phyloP scores from a whole-genome alignment of 148 eudicot genomes.

The Cornus suecica region DNA sequence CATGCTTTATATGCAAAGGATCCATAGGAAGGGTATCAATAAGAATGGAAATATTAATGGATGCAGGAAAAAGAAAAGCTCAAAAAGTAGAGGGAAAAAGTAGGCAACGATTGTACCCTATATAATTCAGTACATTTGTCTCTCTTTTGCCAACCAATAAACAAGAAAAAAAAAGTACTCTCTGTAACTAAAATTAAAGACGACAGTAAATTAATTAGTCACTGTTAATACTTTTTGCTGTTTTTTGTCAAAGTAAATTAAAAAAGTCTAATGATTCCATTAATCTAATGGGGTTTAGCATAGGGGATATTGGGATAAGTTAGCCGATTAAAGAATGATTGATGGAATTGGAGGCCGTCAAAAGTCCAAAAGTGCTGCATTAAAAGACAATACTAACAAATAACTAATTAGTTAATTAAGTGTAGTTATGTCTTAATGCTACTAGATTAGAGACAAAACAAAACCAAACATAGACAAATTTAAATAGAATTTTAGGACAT shows the following conservation, averaged over 20 bases:
- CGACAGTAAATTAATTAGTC: background rate
- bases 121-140: background rate
- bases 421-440: background rate
- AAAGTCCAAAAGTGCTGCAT: background rate
- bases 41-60: too few species aligned
- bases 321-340: conserved; percentile 1
- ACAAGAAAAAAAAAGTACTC: background rate
- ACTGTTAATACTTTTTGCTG: background rate
- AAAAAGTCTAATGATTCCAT: background rate
- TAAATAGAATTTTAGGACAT: background rate
- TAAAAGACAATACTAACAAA: background rate
- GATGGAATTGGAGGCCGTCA: background rate
- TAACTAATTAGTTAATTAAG: background rate
- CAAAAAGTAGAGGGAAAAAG: background rate
- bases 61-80: background rate
- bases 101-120: background rate
- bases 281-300: background rate
- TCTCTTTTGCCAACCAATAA: background rate
- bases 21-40: too few species aligned
- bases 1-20: too few species aligned
- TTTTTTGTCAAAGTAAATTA: background rate
- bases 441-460: background rate
- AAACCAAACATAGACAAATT: background rate
- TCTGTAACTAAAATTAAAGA: background rate
- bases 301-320: background rate